phyloP scores from a whole-genome alignment of 2,329 filamentous ascomycete species.

The Fusarium sublunatum region DNA sequence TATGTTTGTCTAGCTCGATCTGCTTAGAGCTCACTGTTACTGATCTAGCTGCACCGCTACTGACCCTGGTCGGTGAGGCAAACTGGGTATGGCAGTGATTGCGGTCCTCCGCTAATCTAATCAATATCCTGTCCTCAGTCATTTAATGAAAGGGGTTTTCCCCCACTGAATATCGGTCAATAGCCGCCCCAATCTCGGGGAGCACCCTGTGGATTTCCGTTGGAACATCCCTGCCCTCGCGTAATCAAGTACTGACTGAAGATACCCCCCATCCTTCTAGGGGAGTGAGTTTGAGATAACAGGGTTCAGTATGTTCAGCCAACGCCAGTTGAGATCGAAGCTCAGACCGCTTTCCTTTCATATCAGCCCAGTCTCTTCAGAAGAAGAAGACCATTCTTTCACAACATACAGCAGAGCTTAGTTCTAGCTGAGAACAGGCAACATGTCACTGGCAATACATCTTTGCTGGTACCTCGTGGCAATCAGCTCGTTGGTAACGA shows the following conservation, averaged over 20 bases:
- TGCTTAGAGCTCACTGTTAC: no score
- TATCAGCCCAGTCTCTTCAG: neutral
- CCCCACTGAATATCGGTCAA: no score
- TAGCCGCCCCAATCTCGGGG: slow-evolving; percentile 1
- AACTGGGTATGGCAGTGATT: no score
- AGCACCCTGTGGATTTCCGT: neutral
- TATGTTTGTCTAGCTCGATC: no score
- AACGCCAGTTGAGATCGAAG: no score
- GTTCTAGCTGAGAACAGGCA: neutral
- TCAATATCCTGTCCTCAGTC: no score
- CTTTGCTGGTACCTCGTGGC: neutral
- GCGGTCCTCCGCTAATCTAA: no score
- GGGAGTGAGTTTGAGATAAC: neutral
- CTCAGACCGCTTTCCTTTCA: neutral
- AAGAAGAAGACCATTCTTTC: neutral
- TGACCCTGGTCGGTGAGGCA: no score
- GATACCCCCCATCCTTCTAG: neutral
- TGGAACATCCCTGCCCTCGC: slow-evolving; percentile 1
- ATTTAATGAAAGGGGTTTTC: no score
- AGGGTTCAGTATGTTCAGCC: neutral
- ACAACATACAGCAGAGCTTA: no score
- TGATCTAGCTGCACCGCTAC: no score
- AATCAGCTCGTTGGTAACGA: neutral
- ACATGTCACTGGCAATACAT: neutral
- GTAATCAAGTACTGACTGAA: neutral